phyloP scores from a whole-genome alignment of 2,329 filamentous ascomycete genomes.

The Penicillium sp. region DNA sequence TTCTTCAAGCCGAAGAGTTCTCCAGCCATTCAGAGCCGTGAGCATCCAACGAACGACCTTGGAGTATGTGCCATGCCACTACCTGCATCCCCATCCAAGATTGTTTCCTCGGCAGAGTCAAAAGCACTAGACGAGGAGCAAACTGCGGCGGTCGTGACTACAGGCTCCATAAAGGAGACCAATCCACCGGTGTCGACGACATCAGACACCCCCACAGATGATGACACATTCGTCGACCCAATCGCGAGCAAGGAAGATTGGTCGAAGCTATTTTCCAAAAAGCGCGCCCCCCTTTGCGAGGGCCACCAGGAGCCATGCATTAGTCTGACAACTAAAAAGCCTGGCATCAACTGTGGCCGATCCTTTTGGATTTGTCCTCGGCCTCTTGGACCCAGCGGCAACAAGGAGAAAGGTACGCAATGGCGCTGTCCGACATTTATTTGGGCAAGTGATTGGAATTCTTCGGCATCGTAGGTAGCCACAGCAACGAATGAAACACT shows the following conservation, averaged over 20 bases:
- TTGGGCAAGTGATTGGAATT: conserved; percentile 57
- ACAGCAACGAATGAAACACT: too few relatives aligned
- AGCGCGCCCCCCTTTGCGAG: conserved; percentile 68
- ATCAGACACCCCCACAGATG: conserved; percentile 9
- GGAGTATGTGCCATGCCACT: too few relatives aligned
- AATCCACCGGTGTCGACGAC: too few relatives aligned
- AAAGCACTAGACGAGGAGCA: too few relatives aligned
- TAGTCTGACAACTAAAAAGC: conserved; percentile 76
- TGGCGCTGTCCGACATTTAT: conserved; percentile 85
- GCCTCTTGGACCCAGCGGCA: conserved; percentile 75
- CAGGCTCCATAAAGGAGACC: too few relatives aligned
- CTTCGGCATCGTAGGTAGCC: too few relatives aligned
- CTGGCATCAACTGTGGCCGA: conserved; percentile 67
- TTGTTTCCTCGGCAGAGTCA: too few relatives aligned
- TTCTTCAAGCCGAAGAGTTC: too few relatives aligned
- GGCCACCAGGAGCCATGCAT: conserved; percentile 77
- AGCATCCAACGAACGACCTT: too few relatives aligned
- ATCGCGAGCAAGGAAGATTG: conserved; percentile 71
- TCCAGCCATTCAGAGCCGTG: too few relatives aligned
- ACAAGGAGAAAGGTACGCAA: conserved; percentile 72
- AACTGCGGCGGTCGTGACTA: too few relatives aligned
- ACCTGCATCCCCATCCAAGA: too few relatives aligned
- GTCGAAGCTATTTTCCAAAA: conserved; percentile 72
- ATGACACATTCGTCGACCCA: conserved; percentile 53
- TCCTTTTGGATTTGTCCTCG: conserved; percentile 62